phyloP scores from a whole-genome alignment of 768 basidiomycete genomes.

The Suillus lakei region DNA sequence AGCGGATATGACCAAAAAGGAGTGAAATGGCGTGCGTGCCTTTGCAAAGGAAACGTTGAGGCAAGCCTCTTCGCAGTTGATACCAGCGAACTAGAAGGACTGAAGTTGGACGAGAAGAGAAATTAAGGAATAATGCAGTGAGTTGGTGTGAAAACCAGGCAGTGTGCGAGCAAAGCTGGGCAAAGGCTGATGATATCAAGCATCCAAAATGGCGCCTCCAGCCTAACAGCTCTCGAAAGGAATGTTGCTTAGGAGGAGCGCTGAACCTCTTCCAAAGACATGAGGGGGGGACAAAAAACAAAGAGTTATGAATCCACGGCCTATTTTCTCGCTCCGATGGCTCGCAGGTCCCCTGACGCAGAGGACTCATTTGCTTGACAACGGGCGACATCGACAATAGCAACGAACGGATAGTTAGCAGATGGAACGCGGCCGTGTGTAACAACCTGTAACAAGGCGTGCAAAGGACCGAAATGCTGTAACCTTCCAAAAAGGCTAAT shows the following conservation, averaged over 20 bases:
- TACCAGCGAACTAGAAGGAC: conserved; percentile 6
- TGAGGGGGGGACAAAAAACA: conserved; percentile 1
- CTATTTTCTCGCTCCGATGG: not conserved
- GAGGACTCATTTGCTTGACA: conserved; percentile 14
- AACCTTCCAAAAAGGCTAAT: conserved; percentile 1
- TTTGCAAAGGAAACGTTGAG: conserved; percentile 10
- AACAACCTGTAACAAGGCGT: conserved; percentile 1
- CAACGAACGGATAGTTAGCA: not conserved
- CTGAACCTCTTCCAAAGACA: not conserved
- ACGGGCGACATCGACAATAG: conserved; percentile 8
- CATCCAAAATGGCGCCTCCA: conserved; percentile 5
- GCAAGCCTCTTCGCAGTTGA: conserved; percentile 9
- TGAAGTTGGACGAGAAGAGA: not conserved
- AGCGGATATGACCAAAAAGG: conserved; percentile 14
- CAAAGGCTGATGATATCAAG: conserved; percentile 12
- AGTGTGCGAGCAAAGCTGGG: conserved; percentile 14
- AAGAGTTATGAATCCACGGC: not conserved
- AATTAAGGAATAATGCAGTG: conserved; percentile 8
- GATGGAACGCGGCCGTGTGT: conserved; percentile 3
- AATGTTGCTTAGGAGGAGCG: not conserved
- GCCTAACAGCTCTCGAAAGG: not conserved
- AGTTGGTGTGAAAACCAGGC: conserved; percentile 16
- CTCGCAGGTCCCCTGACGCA: not conserved
- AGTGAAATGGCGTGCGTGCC: conserved; percentile 20
- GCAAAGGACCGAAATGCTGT: not conserved